Evolutionary conservation across 768 basidiomycete species (phyloP), one percentile per base, ranked within the genome.

Genomic region (Lactifluus hygrophoroides): DNA sequence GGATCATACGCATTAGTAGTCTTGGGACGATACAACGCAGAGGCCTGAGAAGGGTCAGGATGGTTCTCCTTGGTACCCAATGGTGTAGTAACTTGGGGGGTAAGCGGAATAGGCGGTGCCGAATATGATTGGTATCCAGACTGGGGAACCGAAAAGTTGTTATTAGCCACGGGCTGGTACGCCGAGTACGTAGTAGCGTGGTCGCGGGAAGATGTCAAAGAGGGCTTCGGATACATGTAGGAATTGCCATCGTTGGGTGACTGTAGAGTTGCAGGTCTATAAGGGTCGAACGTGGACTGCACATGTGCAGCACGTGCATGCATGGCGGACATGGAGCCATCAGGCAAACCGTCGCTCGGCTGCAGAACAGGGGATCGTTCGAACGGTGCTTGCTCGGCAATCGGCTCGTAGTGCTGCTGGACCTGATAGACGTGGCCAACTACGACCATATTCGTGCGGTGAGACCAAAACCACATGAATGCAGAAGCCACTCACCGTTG

Each of bases 1-100:
- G 70, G 70, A 45, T 71, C 70, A 58, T 71, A 71, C 4, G 70
- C 70, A 63, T 71, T 68, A 32, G 59, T 57, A 2, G 62, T 63
- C 28, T 63, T 67, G 8, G 70, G 66, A 27, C 70, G 62, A 48
- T 65, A 70, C 34, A 61, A 46, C 1, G 59, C 49, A 32, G 49
- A 10, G 25, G 43, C 37, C 17, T 32, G 59, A 50, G 62, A 50
- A 44, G 45, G 53, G 43, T 57, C 32, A 32, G 35, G 42, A 9
- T 17, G 27, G 17, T 44, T 43, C 13, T 47, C 51, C 35, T 57
- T 45, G 64, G 32, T 9, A 30, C 37, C 25, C 7, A 52, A 16
- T 37, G 40, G 35, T 6, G 40, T n/a, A 34, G 28, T 17, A 3
- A 25, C 25, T 9, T 51, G 46, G 34, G 53, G 48, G 28, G 42